Base-by-base conservation (phyloP, 805 yeast species). In the Blastobotrys robertii region DNA sequence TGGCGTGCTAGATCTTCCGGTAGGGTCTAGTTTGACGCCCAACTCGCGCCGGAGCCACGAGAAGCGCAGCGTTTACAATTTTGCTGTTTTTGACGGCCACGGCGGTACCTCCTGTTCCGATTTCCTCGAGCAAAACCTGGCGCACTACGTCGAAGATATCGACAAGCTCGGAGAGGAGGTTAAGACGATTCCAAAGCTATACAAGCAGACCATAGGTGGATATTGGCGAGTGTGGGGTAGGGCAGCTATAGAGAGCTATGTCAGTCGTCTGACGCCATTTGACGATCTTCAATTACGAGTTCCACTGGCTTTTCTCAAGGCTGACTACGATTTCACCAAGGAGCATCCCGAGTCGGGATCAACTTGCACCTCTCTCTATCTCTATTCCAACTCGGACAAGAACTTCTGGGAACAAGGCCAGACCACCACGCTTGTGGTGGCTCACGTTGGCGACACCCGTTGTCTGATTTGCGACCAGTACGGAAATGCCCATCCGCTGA, bases 381-480 rank as follows among this genome's bases (percentile, higher is more conserved):
- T 84, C 10, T 79, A 78, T 53, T 72, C 79, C 4, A 36, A 59
- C 11, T 67, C 65, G 44, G 53, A 61, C 7, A 47, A 47, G 4
- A 45, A 50, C 16, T 81, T 72, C 60, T 81, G 88, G 64, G 77
- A 79, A 47, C 74, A 79, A n/a, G 67, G 70, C 7, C 79, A 83
- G 3, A 65, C 81, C 9, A 69, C 85, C 15, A 77, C 78, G 53
- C 61, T 92, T 15, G 72, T 84, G 1, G 75, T 88, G 13, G 88
- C 94, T 1, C 98, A 92, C 57, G 79, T 90, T 10, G 98, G 98
- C 4, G 98, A 92, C 58, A 83, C 97, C 2, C 74, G 84, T 48
- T 86, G 94, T 4, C 72, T 92, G 2, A 54, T 92, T n/a, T 83
- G 92, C 50, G 97, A 88, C 61, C 73, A 72, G 44, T 62, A 70